Conservation (phyloP, 192 early-diverging fungal species). For the Backusella mclennaniae region DNA sequence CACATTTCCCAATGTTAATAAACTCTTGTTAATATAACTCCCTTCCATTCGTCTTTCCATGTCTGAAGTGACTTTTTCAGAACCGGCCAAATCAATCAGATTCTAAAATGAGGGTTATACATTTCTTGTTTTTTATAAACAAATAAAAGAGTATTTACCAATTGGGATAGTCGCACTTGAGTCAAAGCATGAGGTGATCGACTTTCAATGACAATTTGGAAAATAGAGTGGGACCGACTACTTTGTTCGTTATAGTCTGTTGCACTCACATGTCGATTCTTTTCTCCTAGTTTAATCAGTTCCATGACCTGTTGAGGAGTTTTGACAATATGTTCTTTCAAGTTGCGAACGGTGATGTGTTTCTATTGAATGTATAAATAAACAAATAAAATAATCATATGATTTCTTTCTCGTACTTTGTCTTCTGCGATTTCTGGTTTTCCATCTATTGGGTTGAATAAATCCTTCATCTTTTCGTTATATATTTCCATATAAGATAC, state of each 20-base stretch:
- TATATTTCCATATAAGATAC: constrained; percentile 99
- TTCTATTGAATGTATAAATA: constrained; percentile 44
- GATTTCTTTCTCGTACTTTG: constrained; percentile 22
- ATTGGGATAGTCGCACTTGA: constrained; percentile 36
- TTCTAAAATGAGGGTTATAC: constrained; percentile 45
- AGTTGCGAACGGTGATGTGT: constrained; percentile 44
- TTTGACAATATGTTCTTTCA: constrained; percentile 74
- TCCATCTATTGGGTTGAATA: constrained; percentile 77
- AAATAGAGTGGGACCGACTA: constrained; percentile 94
- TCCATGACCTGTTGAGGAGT: constrained; percentile 73
- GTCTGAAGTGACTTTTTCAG: constrained; percentile 88
- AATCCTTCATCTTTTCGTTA: constrained; percentile 89
- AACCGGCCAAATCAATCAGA: constrained; percentile 96
- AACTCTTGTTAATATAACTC: constrained; percentile 91
- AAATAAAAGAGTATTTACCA: constrained; percentile 16
- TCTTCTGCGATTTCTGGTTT: constrained; percentile 75
- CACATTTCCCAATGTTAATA: constrained; percentile 90
- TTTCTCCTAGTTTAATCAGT: constrained; percentile 74
- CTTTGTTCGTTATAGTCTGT: constrained; percentile 93
- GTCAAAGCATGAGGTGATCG: background rate
- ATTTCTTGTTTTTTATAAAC: background rate
- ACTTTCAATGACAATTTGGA: constrained; percentile 66
- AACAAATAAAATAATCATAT: background rate
- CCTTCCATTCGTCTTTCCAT: constrained; percentile 92
- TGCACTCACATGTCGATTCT: constrained; percentile 79